Conservation (phyloP, 164 flowering plant genomes). For the Vitis cinerea region DNA sequence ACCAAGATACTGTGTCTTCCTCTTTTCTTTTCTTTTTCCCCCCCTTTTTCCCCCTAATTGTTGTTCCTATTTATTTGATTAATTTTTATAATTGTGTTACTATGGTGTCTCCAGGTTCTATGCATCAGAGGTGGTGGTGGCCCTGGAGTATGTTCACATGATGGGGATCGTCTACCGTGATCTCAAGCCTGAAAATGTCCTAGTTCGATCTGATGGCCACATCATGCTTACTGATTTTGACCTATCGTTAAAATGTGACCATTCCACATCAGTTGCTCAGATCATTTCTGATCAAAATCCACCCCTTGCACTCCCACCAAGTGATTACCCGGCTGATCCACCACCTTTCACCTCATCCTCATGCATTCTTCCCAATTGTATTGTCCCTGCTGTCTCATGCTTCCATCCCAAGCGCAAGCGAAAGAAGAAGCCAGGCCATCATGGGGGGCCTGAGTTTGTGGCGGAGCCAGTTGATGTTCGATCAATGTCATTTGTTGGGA, state of each 20-base stretch:
- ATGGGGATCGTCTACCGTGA: conserved; percentile 72
- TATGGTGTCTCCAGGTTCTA: conserved; percentile 45
- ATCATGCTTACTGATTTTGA: conserved; percentile 79
- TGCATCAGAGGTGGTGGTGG: conserved; percentile 71
- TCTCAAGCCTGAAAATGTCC: conserved; percentile 80
- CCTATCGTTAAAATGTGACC: conserved; percentile 52
- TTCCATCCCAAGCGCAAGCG: conserved; percentile 30
- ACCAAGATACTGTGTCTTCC: not conserved
- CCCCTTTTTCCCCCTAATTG: not conserved
- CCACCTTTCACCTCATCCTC: conserved; percentile 28
- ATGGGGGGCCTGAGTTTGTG: conserved; percentile 45
- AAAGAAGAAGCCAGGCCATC: conserved; percentile 25
- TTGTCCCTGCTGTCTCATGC: conserved; percentile 37
- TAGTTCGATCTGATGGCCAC: conserved; percentile 69
- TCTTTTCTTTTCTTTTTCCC: not conserved
- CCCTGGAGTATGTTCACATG: conserved; percentile 69
- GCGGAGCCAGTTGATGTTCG: conserved; percentile 73
- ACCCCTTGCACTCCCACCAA: conserved; percentile 1
- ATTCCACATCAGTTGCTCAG: conserved; percentile 36
- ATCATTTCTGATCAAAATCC: conserved; percentile 23
- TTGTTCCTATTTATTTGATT: not conserved
- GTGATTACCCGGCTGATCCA: conserved; percentile 2
- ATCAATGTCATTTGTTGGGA: conserved; percentile 86
- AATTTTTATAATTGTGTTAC: not conserved
- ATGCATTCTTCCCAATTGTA: conserved; percentile 40